Evolutionary conservation across 805 yeast species (phyloP).

Genomic region (Crinitomyces ghanaensis): DNA sequence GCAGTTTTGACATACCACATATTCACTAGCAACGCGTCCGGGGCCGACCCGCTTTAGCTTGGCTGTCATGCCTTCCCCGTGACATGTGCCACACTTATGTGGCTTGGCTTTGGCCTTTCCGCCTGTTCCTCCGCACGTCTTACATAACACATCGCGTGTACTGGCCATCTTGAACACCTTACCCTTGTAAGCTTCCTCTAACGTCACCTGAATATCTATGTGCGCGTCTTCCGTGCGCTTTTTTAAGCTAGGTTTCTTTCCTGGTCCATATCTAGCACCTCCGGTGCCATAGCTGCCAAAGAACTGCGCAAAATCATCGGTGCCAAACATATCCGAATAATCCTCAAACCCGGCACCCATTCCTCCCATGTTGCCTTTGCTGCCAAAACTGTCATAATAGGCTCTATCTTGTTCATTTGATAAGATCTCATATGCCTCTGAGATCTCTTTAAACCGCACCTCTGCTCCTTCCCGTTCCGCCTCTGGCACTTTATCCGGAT

Average conservation of each 20-base stretch:
- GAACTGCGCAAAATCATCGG: slow-evolving; percentile 71
- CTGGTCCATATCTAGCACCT: slow-evolving; percentile 5
- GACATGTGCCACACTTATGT: slow-evolving; percentile 52
- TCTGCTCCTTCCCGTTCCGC: slow-evolving; percentile 62
- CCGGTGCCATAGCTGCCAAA: slow-evolving; percentile 26
- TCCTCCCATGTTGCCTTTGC: slow-evolving; percentile 18
- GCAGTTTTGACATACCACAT: slow-evolving; percentile 55
- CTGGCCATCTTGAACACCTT: slow-evolving; percentile 64
- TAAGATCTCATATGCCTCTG: slow-evolving; percentile 75
- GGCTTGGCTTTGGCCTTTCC: slow-evolving; percentile 47
- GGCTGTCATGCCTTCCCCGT: slow-evolving; percentile 56
- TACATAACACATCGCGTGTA: slow-evolving; percentile 63
- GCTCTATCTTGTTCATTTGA: slow-evolving; percentile 42
- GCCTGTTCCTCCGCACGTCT: slow-evolving; percentile 66
- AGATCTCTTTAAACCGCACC: slow-evolving; percentile 66
- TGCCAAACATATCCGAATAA: slow-evolving; percentile 37
- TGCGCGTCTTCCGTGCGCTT: slow-evolving; percentile 51
- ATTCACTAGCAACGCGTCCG: slow-evolving; percentile 58
- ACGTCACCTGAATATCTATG: slow-evolving; percentile 50
- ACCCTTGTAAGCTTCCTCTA: slow-evolving; percentile 72
- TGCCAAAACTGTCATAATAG: slow-evolving; percentile 28
- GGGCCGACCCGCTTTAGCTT: slow-evolving; percentile 58
- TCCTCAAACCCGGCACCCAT: slow-evolving; percentile 27
- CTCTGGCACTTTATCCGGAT: slow-evolving; percentile 79
- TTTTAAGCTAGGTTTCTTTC: slow-evolving; percentile 12